Conservation (phyloP, 1,139 yeast species). For the Yamadazyma trypodendri region DNA sequence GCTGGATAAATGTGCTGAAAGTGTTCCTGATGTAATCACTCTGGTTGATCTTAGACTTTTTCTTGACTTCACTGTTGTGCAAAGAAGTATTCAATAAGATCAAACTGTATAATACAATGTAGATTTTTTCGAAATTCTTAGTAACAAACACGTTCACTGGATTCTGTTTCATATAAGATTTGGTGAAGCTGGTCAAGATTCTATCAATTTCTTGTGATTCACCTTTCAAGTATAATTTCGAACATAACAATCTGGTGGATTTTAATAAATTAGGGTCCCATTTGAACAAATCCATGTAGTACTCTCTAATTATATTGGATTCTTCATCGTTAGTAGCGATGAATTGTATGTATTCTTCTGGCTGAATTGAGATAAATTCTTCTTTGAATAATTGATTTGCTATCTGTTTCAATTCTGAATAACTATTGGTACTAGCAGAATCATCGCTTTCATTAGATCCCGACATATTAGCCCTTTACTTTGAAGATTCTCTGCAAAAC, state of each 20-base stretch:
- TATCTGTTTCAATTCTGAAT: constrained; percentile 22
- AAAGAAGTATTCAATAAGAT: constrained; percentile 71
- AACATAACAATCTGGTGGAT: constrained; percentile 62
- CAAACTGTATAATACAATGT: constrained; percentile 71
- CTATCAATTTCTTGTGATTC: constrained; percentile 84
- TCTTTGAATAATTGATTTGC: constrained; percentile 40
- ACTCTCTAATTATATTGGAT: constrained; percentile 36
- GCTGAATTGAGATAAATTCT: constrained; percentile 43
- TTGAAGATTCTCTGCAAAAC: too few species aligned
- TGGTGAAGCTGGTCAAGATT: constrained; percentile 66
- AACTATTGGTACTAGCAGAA: background rate
- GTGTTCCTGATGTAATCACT: constrained; percentile 59
- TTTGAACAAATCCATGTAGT: constrained; percentile 48
- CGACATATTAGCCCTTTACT: too few species aligned
- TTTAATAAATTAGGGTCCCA: constrained; percentile 53
- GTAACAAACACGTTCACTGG: constrained; percentile 50
- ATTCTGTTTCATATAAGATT: constrained; percentile 60
- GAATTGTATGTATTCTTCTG: constrained; percentile 48
- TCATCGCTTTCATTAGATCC: too few species aligned
- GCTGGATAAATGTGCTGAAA: constrained; percentile 41
- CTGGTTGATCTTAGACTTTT: constrained; percentile 42
- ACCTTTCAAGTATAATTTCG: constrained; percentile 68
- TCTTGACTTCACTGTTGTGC: constrained; percentile 50
- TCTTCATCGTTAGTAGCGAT: constrained; percentile 45
- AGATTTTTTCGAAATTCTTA: constrained; percentile 59